These are phyloP conservation scores for Kwoniella mangroviensis DNA, from an alignment of 768 basidiomycete species.

Conservation along the genomic window DNA sequence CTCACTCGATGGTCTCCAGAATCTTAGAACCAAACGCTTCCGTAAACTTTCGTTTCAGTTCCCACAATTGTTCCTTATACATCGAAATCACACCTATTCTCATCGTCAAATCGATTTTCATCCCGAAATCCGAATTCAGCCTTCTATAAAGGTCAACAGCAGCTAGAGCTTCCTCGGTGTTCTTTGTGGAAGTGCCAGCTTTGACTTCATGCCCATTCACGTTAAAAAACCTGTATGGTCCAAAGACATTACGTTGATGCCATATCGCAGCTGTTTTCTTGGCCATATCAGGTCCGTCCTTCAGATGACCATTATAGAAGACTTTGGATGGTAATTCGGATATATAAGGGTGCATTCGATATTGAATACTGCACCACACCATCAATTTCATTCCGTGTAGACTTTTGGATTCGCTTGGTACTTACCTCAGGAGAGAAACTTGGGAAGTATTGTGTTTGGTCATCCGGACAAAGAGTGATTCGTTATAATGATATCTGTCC, in stretches of 20 bases:
- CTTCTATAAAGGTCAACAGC: conserved; percentile 78
- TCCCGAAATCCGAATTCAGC: conserved; percentile 67
- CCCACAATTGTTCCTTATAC: conserved; percentile 87
- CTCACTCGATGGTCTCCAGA: conserved; percentile 69
- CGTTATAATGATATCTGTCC: conserved; percentile 74
- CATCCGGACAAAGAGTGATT: conserved; percentile 84
- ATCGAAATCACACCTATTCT: conserved; percentile 81
- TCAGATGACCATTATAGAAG: conserved; percentile 79
- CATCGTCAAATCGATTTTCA: conserved; percentile 62
- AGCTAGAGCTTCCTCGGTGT: conserved; percentile 71
- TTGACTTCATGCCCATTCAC: conserved; percentile 70
- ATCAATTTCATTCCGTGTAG: neutral
- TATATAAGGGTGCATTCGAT: conserved; percentile 98
- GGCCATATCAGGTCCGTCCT: conserved; percentile 89
- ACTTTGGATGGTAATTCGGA: conserved; percentile 82
- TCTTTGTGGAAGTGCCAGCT: conserved; percentile 76
- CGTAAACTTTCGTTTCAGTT: conserved; percentile 72
- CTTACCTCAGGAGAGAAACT: conserved; percentile 86
- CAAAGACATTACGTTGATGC: conserved; percentile 78
- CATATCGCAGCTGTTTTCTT: conserved; percentile 79
- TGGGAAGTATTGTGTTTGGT: conserved; percentile 78
- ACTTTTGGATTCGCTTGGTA: neutral
- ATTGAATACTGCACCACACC: conserved; percentile 76
- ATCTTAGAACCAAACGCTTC: conserved; percentile 74
- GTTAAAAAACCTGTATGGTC: conserved; percentile 88